phyloP scores from a whole-genome alignment of 129 eudicot genomes.

The Lactuca saligna region DNA sequence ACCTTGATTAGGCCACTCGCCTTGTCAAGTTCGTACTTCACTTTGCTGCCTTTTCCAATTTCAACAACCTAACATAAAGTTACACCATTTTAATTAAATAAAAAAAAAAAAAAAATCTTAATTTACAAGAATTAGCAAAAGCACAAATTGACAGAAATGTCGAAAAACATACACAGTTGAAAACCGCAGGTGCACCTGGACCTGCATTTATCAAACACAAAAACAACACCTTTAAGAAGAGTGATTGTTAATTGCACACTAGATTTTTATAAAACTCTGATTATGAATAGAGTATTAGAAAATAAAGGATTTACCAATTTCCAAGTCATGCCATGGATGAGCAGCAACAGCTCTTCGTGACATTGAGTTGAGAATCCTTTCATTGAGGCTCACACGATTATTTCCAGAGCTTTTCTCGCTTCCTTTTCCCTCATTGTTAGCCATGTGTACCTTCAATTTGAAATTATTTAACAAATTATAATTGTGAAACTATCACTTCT shows the following conservation, averaged over 20 bases:
- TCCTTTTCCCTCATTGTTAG: conserved; percentile 46
- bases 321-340: conserved; percentile 99
- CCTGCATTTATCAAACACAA: conserved; percentile 50
- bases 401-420: conserved; percentile 37
- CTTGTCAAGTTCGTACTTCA: conserved; percentile 94
- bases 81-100: background rate
- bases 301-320: conserved; percentile 53
- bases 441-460: conserved; percentile 61
- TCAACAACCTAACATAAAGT: conserved; percentile 68
- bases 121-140: background rate
- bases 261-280: background rate
- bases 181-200: conserved; percentile 86
- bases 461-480: background rate
- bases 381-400: conserved; percentile 61
- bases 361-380: conserved; percentile 89
- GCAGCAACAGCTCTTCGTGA: conserved; percentile 89
- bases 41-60: conserved; percentile 95
- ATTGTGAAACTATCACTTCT: background rate
- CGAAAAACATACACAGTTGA: conserved; percentile 71
- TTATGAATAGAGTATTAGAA: background rate
- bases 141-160: conserved; percentile 2
- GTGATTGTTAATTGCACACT: background rate
- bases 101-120: background rate
- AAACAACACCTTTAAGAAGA: background rate
- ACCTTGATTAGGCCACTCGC: conserved; percentile 84